Evolutionary conservation across 371 early-diverging fungal genomes (phyloP), one percentile per base, ranked within the genome.

Genomic region (Amoeboradix gromovi): DNA sequence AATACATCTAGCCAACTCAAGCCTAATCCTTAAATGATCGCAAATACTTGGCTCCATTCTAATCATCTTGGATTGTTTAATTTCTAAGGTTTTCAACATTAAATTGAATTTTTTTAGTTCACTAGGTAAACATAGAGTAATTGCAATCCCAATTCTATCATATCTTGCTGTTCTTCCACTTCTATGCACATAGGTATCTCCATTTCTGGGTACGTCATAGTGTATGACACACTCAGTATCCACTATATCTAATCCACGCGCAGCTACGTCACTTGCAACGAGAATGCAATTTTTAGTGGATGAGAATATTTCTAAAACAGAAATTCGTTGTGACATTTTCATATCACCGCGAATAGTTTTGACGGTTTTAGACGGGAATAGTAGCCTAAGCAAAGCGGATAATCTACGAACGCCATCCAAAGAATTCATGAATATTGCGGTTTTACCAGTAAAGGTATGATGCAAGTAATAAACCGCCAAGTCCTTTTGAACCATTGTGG

Each of bases 251-350:
- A 99, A 79, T 73, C 99, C 99, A 82, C 99, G 88, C 30, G 98
- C 93, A 70, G 96, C 98, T 5, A 99, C 95, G 71, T 98, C 98
- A 29, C 98, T 99, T 30, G 97, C 98, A 5, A 98, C 94, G 81
- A 99, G 82, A 74, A 97, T 84, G 12, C 93, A 91, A 28, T 89
- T 86, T 67, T 87, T 85, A 29, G 89, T 93, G 27, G 85, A 79
- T 73, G 88, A 86, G 88, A 98, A 99, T 66, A 81, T 73, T 69
- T 95, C 95, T 31, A 95, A 75, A 73, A 85, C 90, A 79, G 89
- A 90, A 69, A 93, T 80, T 66, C 95, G 84, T 77, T 91, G 91
- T 65, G 87, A 81, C 78, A 93, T 94, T 75, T 92, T 90, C 90
- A 92, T 89, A 75, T 92, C 87, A 1, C 91, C 91, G 70, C 93